Evolutionary conservation across 2,329 filamentous ascomycete genomes (phyloP), one percentile per base, ranked within the genome.

Genomic region (Xylaria sp.): DNA sequence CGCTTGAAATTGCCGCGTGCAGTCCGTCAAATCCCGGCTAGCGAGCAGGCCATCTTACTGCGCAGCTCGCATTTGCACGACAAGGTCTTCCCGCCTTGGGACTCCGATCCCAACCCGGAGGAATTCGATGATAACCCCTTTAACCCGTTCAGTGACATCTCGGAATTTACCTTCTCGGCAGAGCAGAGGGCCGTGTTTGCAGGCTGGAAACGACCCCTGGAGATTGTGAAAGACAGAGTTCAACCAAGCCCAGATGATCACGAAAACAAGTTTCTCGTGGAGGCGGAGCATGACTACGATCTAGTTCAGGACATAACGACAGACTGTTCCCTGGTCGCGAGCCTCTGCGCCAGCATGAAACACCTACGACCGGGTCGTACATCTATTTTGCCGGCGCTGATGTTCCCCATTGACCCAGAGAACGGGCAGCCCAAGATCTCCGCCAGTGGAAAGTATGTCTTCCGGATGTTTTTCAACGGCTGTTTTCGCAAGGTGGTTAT

Each of bases 281-380:
- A 59, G 34, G 68, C 81, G 16, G 72, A 74, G 6, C 74, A 78
- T 7, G 79, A 82, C 13, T 85, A 90, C 57, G 93, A 99, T 71
- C 81, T 99, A 7, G 92, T 97, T 2, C 94, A 99, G 72, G 94
- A 99, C 72, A 86, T 96, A 54, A 92, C 93, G 4, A 95, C 93
- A 0, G 94, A 99, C 71, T 99, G 94, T 69, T 97, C 94, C 1
- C 93, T 99, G 2, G 93, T 99, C 22, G 94, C 94, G 16, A 97
- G 94, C 69, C 80, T 99, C 5, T 97, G 92, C 69, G 92, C 92
- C 21, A 87, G 85, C 20, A 86, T 88, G 56, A 86, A 87, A 39
- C 82, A 90, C 59, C 80, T 87, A 7, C 81, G 87, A 57, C 86
- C 86, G 17, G 88, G 88, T 1, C 82, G 88, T 70, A 79, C 81